A percentile compares a stretch with the other conserved stretches of the same genome.
Conservation (phyloP, 1,139 yeast species). For the Kodamaea fungicola region DNA sequence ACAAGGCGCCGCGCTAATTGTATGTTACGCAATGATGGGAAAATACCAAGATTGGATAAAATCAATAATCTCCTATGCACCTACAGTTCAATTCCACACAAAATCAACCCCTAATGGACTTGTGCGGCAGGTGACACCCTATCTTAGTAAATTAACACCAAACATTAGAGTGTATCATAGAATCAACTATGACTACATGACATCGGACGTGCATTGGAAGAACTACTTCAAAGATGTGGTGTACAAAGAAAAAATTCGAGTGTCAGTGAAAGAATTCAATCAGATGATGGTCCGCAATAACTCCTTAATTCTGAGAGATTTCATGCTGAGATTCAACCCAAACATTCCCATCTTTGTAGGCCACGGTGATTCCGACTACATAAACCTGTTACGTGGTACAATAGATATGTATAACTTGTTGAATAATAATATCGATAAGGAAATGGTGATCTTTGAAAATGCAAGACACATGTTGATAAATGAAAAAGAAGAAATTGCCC, state of each 20-base stretch:
- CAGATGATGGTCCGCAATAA: slow-evolving; percentile 69
- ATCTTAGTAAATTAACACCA: slow-evolving; percentile 50
- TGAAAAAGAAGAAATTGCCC: slow-evolving; percentile 3
- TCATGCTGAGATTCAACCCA: slow-evolving; percentile 41
- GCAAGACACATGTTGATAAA: slow-evolving; percentile 8
- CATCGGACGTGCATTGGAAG: slow-evolving; percentile 51
- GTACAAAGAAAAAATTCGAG: slow-evolving; percentile 41
- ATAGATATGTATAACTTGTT: slow-evolving; percentile 41
- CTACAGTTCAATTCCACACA: slow-evolving; percentile 61
- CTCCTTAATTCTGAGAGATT: slow-evolving; percentile 39
- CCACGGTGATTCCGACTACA: slow-evolving; percentile 38
- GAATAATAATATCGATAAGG: slow-evolving; percentile 26
- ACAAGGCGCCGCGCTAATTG: slow-evolving; percentile 90
- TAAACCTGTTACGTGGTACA: slow-evolving; percentile 58
- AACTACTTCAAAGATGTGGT: slow-evolving; percentile 32
- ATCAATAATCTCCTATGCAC: slow-evolving; percentile 63
- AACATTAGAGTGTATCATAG: slow-evolving; percentile 54
- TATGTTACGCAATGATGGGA: slow-evolving; percentile 75
- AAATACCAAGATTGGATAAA: slow-evolving; percentile 49
- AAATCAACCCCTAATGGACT: slow-evolving; percentile 53
- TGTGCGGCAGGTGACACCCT: slow-evolving; percentile 44
- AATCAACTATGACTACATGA: slow-evolving; percentile 51
- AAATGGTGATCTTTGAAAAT: slow-evolving; percentile 9
- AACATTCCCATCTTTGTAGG: slow-evolving; percentile 31
- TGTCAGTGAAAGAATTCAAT: slow-evolving; percentile 41